Percentiles rank a stretch among this genome's conserved stretches.
phyloP scores from a whole-genome alignment of 345 rosid genomes.

The Eucalyptus pauciflora region DNA sequence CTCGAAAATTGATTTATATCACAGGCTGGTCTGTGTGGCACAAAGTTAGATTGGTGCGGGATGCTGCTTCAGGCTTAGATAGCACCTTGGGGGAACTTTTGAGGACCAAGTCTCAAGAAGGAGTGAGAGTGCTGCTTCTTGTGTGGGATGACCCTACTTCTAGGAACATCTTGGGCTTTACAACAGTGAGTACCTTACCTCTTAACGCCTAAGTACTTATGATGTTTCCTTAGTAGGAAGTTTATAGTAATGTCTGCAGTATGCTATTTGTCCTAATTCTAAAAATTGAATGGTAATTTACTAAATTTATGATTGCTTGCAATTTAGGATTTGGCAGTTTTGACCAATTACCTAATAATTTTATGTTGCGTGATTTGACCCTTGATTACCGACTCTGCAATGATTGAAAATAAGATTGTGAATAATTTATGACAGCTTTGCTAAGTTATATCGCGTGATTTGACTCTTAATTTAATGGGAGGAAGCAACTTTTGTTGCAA shows the following conservation, averaged over 20 bases:
- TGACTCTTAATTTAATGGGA: neutral
- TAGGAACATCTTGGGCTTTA: slow-evolving; percentile 72
- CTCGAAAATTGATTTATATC: slow-evolving; percentile 72
- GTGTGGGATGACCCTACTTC: slow-evolving; percentile 99
- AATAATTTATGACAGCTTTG: neutral
- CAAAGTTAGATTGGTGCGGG: slow-evolving; percentile 56
- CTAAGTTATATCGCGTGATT: neutral
- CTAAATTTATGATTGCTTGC: neutral
- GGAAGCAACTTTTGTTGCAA: neutral
- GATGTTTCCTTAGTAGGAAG: neutral
- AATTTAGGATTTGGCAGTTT: neutral
- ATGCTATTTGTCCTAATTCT: neutral
- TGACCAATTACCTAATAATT: neutral
- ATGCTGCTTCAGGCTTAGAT: slow-evolving; percentile 34
- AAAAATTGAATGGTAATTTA: neutral
- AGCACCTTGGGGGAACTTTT: slow-evolving; percentile 71
- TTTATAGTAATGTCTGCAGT: neutral
- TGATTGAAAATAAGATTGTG: neutral
- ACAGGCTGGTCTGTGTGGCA: slow-evolving; percentile 99
- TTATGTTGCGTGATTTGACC: neutral
- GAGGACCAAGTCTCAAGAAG: slow-evolving; percentile 82
- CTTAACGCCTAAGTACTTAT: neutral
- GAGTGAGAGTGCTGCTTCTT: slow-evolving; percentile 92
- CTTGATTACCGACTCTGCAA: neutral
- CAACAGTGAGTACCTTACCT: slow-evolving; percentile 43